These are phyloP conservation scores for Berberis thunbergii DNA, from an alignment of 164 flowering plant species.

Conservation along the genomic window DNA sequence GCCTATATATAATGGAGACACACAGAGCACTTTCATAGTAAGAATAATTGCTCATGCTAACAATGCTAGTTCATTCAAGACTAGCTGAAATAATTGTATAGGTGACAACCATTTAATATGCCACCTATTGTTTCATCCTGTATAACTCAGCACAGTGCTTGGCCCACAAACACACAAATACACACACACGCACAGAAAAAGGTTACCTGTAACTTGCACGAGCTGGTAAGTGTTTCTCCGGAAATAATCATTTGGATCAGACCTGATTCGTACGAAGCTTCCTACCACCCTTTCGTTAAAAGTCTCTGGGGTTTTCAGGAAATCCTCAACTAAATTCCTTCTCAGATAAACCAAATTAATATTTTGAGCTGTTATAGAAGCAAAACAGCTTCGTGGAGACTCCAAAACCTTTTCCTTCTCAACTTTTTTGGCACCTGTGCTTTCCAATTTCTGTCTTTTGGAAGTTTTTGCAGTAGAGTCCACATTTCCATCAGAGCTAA, in stretches of 20 bases:
- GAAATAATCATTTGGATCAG: conserved; percentile 34
- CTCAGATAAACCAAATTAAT: conserved; percentile 56
- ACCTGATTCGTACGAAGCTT: conserved; percentile 56
- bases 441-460: conserved; percentile 17
- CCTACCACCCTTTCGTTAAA: conserved; percentile 52
- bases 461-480: conserved; percentile 1
- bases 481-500: conserved; percentile 23
- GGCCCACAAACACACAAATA: background rate
- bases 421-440: conserved; percentile 6
- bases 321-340: conserved; percentile 44
- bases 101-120: no score
- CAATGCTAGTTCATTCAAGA: background rate
- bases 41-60: no score
- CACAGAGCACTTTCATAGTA: no score
- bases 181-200: background rate
- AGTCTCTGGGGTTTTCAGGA: conserved; percentile 34
- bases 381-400: background rate
- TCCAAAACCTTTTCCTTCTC: conserved; percentile 8
- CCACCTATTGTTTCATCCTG: no score
- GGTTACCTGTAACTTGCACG: conserved; percentile 54
- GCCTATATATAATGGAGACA: no score
- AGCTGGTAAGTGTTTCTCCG: conserved; percentile 41
- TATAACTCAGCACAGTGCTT: background rate
- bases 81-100: background rate
- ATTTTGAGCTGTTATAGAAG: conserved; percentile 44